phyloP scores from a whole-genome alignment of 148 eudicot genomes.

The Drosera capensis region DNA sequence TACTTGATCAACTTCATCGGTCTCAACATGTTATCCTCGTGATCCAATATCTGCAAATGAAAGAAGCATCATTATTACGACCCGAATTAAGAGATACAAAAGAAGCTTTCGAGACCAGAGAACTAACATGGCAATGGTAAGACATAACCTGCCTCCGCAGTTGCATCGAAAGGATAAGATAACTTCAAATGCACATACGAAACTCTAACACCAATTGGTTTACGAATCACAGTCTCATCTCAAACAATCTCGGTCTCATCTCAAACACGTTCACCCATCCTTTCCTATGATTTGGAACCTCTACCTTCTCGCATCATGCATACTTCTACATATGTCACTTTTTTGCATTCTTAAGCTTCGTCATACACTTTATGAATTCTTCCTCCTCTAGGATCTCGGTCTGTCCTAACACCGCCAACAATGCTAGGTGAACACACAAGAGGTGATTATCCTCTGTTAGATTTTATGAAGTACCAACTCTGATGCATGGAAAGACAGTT shows the following conservation, averaged over 20 bases:
- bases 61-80: too few species aligned
- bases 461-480: too few species aligned
- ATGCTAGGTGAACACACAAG: slow-evolving; percentile 47
- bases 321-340: slow-evolving; percentile 29
- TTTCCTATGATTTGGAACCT: slow-evolving; percentile 33
- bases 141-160: slow-evolving; percentile 71
- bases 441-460: slow-evolving; percentile 86
- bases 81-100: too few species aligned
- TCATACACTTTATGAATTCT: slow-evolving; percentile 45
- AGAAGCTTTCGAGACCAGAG: too few species aligned
- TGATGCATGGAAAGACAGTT: too few species aligned
- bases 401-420: slow-evolving; percentile 49
- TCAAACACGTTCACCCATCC: slow-evolving; percentile 93
- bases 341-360: slow-evolving; percentile 29
- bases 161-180: slow-evolving; percentile 56
- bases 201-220: slow-evolving; percentile 43
- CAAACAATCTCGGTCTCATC: slow-evolving; percentile 58
- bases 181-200: slow-evolving; percentile 50
- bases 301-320: slow-evolving; percentile 22
- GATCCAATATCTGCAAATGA: too few species aligned
- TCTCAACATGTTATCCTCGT: too few species aligned
- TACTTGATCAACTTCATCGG: too few species aligned
- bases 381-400: slow-evolving; percentile 28
- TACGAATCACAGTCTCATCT: too few species aligned
- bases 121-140: slow-evolving; percentile 88